Base-by-base conservation (phyloP, 805 yeast genomes). In the Wickerhamomyces canadensis region DNA sequence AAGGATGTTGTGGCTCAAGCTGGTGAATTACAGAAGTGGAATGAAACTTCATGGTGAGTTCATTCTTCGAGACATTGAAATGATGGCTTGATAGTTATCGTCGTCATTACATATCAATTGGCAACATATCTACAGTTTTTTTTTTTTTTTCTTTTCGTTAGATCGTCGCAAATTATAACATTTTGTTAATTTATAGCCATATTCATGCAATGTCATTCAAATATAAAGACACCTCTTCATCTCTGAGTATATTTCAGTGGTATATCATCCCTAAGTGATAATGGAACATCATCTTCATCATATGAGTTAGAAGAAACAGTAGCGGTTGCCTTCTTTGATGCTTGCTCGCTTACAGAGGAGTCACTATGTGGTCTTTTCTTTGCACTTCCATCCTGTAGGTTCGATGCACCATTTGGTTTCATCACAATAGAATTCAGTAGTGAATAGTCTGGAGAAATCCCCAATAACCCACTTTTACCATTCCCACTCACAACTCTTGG, bases 1-100 rank as follows among this genome's bases (percentile, higher is more conserved):
- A 67, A 67, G 33, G 70, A 64, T 40, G 52, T 65, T 14, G 61
- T 61, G 33, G 66, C 62, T 22, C 67, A 65, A 37, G 49, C 64
- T 9, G 48, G 44, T 16, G 67, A 64, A 36, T 44, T 66, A 19
- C 61, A 64, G 38, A 66, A 64, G 47, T 67, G 72, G 72, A 51
- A 54, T 33, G 58, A 53, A 8, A 54, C 59, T 1, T 19, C 43
- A 3, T 54, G 59, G 59, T 54, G 35, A 47, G n/a, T n/a, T n/a
- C n/a, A n/a, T n/a, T n/a, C n/a, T n/a, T n/a, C n/a, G n/a, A n/a
- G n/a, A n/a, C n/a, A n/a, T n/a, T n/a, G n/a, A n/a, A n/a, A n/a
- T n/a, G n/a, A n/a, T n/a, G n/a, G n/a, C n/a, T n/a, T n/a, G n/a
- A n/a, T n/a, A n/a, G n/a, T n/a, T n/a, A n/a, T n/a, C n/a, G n/a